Evolutionary conservation across 371 early-diverging fungal genomes (phyloP), one percentile per base, ranked within the genome.

Genomic region (Mortierella polycephala): DNA sequence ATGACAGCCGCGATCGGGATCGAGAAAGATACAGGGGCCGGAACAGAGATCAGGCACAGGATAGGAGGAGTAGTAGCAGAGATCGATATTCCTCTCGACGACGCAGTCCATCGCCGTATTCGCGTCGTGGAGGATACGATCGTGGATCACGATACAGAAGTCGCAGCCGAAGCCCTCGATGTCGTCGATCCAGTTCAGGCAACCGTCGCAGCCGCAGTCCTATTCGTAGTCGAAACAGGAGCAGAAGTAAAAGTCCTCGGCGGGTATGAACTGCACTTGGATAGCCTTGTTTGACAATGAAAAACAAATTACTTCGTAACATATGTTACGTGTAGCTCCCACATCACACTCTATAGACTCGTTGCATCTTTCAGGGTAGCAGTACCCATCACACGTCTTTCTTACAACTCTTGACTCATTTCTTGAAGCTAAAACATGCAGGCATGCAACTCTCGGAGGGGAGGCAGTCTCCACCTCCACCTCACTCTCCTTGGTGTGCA

Each of bases 51-150:
- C 56, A 37, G 1, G 40, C 10, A 23, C n/a, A 10, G 20, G 51
- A 51, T 21, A 51, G 51, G 20, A 16, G 16, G 56, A 53, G 41
- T 16, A 37, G 18, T 21, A 50, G 51, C 39, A 55, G 72, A 14
- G 51, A 67, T 54, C 67, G 67, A 13, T 53, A 54, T 41, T 62
- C 50, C 7, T 57, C 60, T 8, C 37, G 65, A 30, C 60, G 66
- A 12, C 59, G 71, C 21, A 71, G 72, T 45, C 66, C 66, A n/a
- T 64, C 70, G 14, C 63, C 70, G 0, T 70, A 64, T 18, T 63
- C 64, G 16, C 66, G 72, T 51, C 67, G 62, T 14, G 45, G 67
- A 54, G 65, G 53, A 12, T 14, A 55, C 49, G 59, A 63, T 23
- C 65, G 64, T 42, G 57, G 62, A 16, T 64, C 65, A 5, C 53